These are phyloP conservation scores for Beauveria scarabaeidicola DNA, from an alignment of 2,329 filamentous ascomycete species.

Conservation along the genomic window DNA sequence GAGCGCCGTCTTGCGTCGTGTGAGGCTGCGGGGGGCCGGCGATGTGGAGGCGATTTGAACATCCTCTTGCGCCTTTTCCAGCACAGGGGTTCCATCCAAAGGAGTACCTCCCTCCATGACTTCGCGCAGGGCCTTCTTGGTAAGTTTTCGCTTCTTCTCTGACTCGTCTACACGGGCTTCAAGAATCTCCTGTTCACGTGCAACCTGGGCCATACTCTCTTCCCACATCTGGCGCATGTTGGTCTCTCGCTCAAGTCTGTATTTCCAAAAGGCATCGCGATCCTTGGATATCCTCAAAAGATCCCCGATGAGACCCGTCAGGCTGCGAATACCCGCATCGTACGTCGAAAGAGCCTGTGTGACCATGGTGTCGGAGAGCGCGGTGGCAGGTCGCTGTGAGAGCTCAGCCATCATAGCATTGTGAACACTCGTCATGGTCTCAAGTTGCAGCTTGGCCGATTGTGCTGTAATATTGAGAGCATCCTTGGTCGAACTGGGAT, in stretches of 20 bases:
- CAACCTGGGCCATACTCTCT: constrained; percentile 97
- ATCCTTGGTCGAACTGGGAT: constrained; percentile 71
- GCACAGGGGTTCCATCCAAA: constrained; percentile 22
- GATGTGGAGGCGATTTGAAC: constrained; percentile 18
- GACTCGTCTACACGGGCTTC: constrained; percentile 82
- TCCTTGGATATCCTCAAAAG: constrained; percentile 87
- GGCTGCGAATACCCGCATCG: constrained; percentile 78
- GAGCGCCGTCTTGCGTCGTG: constrained; percentile 56
- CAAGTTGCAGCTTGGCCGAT: constrained; percentile 85
- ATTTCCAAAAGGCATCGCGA: constrained; percentile 94
- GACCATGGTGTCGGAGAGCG: constrained; percentile 69
- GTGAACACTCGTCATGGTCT: constrained; percentile 80
- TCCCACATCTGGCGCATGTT: constrained; percentile 96
- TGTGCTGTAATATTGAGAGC: constrained; percentile 96
- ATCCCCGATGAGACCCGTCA: constrained; percentile 77
- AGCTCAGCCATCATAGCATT: constrained; percentile 65
- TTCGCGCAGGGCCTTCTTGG: constrained; percentile 82
- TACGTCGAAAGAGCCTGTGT: constrained; percentile 75
- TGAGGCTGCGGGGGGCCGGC: constrained; percentile 22
- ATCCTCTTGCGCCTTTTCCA: constrained; percentile 24
- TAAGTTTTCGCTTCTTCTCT: constrained; percentile 80
- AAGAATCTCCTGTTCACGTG: constrained; percentile 83
- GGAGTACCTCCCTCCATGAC: constrained; percentile 54
- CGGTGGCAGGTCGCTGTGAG: constrained; percentile 57
- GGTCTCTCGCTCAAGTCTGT: constrained; percentile 80